Evolutionary conservation across 305 asterid genomes (phyloP).

Genomic region (Solanum hybrid): DNA sequence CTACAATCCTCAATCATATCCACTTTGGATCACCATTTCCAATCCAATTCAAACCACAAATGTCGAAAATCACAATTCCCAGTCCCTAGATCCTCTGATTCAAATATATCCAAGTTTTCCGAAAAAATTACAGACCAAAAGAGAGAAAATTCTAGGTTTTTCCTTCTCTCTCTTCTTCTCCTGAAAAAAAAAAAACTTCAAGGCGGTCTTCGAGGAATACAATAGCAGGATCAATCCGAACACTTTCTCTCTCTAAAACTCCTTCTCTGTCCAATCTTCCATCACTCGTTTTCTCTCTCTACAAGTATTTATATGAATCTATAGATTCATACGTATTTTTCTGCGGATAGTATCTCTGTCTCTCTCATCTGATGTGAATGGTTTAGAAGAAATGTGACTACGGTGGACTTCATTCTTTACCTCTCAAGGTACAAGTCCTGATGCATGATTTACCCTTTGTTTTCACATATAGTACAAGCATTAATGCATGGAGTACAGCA

Average conservation of each 20-base stretch:
- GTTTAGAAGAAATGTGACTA: background rate
- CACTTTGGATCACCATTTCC: conserved; percentile 32
- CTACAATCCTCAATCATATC: conserved; percentile 35
- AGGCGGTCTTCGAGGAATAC: background rate
- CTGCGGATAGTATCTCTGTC: background rate
- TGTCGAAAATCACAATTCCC: background rate
- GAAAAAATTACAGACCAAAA: background rate
- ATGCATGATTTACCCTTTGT: background rate
- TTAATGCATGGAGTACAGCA: background rate
- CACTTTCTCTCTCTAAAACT: background rate
- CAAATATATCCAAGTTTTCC: background rate
- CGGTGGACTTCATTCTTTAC: background rate
- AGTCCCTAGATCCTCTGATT: conserved; percentile 22
- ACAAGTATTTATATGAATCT: background rate
- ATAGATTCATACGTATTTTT: conserved; percentile 1
- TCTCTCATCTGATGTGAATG: background rate
- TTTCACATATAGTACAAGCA: background rate
- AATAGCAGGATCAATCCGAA: background rate
- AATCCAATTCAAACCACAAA: conserved; percentile 9
- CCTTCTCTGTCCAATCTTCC: background rate
- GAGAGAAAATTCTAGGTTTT: conserved; percentile 2
- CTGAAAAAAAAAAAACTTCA: background rate
- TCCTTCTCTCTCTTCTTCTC: background rate
- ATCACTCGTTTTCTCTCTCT: conserved; percentile 6
- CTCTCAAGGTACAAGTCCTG: background rate